Conservation (phyloP, 768 basidiomycete genomes). For the Hirschioporus abietinus region DNA sequence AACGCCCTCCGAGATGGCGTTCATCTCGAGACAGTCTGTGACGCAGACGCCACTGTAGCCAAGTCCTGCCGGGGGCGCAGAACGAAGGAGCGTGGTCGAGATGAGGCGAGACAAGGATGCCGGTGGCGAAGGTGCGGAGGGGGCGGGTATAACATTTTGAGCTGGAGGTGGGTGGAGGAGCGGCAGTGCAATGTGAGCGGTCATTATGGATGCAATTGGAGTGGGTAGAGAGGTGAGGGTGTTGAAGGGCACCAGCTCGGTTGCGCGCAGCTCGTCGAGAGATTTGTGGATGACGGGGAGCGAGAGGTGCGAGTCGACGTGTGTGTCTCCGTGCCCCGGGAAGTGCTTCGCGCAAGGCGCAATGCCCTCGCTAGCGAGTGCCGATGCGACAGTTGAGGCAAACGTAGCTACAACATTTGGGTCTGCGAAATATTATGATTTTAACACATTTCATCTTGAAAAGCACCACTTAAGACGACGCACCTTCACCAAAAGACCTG, state of each 20-base stretch:
- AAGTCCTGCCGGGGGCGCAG: constrained; percentile 27
- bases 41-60: constrained; percentile 56
- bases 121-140: constrained; percentile 28
- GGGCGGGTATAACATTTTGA: not conserved
- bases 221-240: constrained; percentile 31
- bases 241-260: constrained; percentile 58
- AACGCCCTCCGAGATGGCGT: constrained; percentile 50
- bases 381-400: constrained; percentile 41
- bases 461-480: constrained; percentile 8
- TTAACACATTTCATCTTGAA: constrained; percentile 1
- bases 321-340: constrained; percentile 71
- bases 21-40: constrained; percentile 77
- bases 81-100: constrained; percentile 47
- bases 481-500: constrained; percentile 66
- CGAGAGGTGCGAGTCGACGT: constrained; percentile 64
- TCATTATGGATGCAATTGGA: constrained; percentile 55
- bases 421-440: constrained; percentile 32
- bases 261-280: constrained; percentile 32
- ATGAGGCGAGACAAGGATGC: constrained; percentile 52
- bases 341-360: constrained; percentile 68
- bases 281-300: constrained; percentile 57
- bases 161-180: constrained; percentile 34
- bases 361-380: constrained; percentile 42
- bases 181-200: constrained; percentile 69
- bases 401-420: constrained; percentile 45